phyloP scores from a whole-genome alignment of 73 alveolate species.

The Symbiodinium natans region DNA sequence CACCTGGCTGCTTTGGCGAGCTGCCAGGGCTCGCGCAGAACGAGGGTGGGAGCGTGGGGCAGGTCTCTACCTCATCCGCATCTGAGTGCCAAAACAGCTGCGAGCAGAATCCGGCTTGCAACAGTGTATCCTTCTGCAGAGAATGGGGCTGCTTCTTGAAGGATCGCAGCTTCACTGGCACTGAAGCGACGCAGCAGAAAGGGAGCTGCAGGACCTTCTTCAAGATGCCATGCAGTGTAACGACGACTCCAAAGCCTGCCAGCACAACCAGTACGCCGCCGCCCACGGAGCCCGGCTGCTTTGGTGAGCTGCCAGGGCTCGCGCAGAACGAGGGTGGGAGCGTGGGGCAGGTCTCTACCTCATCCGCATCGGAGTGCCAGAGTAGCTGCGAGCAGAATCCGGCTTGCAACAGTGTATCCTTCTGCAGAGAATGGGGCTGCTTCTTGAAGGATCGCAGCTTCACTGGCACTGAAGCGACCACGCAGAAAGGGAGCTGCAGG shows the following conservation, averaged over 20 bases:
- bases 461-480: not conserved
- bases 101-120: not conserved
- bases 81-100: not conserved
- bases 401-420: not conserved
- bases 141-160: conserved; percentile 2
- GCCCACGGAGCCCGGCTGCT: not conserved
- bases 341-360: not conserved
- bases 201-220: not conserved
- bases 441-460: not conserved
- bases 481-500: not conserved
- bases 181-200: not conserved
- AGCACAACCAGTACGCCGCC: not conserved
- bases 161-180: not conserved
- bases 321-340: not conserved
- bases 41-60: not conserved
- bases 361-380: not conserved
- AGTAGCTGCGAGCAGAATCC: not conserved
- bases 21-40: not conserved
- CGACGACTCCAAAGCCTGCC: not conserved
- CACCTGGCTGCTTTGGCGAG: not conserved
- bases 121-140: not conserved
- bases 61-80: not conserved
- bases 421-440: not conserved
- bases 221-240: not conserved
- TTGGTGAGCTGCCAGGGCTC: not conserved